Evolutionary conservation across 106 monocot species (phyloP), one percentile per base, ranked within the genome.

Genomic region (Allium fistulosum): DNA sequence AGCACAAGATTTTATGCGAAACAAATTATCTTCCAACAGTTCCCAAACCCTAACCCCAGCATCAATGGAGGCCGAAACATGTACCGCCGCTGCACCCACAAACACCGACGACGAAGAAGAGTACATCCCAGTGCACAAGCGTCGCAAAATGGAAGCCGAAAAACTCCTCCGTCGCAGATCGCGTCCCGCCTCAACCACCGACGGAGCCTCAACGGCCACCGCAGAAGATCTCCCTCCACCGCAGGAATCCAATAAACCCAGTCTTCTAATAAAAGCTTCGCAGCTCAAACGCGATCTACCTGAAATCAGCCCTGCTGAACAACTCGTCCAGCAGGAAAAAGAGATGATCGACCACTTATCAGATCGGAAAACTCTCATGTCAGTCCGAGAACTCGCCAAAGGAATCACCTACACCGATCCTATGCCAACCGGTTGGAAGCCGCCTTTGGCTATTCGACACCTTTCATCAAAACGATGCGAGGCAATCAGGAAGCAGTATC

Each of bases 301-400:
- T 7, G 96, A 96, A 70, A 84, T 96, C 73, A 88, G 64, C 84
- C 71, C 79, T 10, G 80, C 92, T 45, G 92, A 96, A 75, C 83
- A 88, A 72, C 77, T 88, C 26, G 84, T 92, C 48, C 77, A 74
- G 68, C 88, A 86, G 59, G 96, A 96, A 82, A 83, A 85, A 76
- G 92, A 96, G 72, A 92, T 96, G 96, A 87, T 96, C 76, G 96
- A 96, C 64, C 86, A 96, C 63, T 83, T 96, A 51, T 96, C 96
- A 16, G 96, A 96, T 68, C 88, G 91, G 46, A 96, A 92, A 65
- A 86, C 92, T 69, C 88, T 97, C 7, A 97, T 92, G 96, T 97
- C 96, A 13, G 96, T 92, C 26, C 83, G 91, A 7, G 95, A 96
- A 75, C 81, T 96, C 59, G 95, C 95, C 74, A 91, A 92, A 79